phyloP scores from a whole-genome alignment of 805 yeast species.

The Teunomyces stri region DNA sequence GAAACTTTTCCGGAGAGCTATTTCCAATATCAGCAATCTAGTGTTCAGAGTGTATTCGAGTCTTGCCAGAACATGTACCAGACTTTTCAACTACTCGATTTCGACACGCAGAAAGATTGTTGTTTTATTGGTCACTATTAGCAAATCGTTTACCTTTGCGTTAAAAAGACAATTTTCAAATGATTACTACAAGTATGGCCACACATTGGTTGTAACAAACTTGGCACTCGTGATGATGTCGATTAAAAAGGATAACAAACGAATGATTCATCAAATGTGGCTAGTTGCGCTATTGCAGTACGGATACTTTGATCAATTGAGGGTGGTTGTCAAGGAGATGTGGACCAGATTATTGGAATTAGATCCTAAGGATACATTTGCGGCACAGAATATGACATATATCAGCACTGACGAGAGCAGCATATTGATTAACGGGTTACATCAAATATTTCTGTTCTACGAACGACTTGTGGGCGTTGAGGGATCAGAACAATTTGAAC shows the following conservation, averaged over 20 bases:
- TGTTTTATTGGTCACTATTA: constrained; percentile 29
- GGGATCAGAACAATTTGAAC: not conserved
- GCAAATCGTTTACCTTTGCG: constrained; percentile 23
- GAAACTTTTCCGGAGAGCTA: not conserved
- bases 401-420: constrained; percentile 36
- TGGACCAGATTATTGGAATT: constrained; percentile 22
- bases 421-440: constrained; percentile 39
- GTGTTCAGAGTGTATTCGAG: not conserved
- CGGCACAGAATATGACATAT: constrained; percentile 29
- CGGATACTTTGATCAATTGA: constrained; percentile 42
- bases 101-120: constrained; percentile 39
- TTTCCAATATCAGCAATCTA: not conserved
- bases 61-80: not conserved
- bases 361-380: constrained; percentile 15
- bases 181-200: constrained; percentile 19
- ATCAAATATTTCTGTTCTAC: constrained; percentile 43
- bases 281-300: constrained; percentile 50
- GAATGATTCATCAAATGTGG: constrained; percentile 36
- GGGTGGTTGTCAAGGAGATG: constrained; percentile 17
- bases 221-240: constrained; percentile 30
- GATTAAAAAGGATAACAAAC: constrained; percentile 21
- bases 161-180: constrained; percentile 19
- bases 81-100: constrained; percentile 9
- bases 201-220: constrained; percentile 34
- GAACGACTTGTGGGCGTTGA: constrained; percentile 43